Base-by-base conservation (phyloP, 805 yeast genomes). In the Candida awuae region DNA sequence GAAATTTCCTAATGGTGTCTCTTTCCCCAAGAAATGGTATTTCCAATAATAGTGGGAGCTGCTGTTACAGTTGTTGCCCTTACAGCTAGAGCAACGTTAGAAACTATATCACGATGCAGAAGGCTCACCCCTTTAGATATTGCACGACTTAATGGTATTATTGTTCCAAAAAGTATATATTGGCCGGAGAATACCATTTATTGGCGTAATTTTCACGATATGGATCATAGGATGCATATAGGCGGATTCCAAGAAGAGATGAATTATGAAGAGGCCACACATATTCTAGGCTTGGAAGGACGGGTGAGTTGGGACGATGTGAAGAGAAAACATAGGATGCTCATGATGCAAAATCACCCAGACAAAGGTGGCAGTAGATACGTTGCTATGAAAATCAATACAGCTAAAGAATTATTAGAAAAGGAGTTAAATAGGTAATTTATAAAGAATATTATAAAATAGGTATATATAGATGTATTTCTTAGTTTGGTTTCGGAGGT, bases 331-430 rank as follows among this genome's bases (percentile, higher is more conserved):
- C 94, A 86, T 56, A 70, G 94, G 53, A 65, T 64, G 44, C 70
- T 81, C 55, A 86, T 85, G 94, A 65, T 85, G 61, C 64, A 75
- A 10, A 85, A 85, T 58, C 95, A 85, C 56, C 95, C 95, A 1
- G 95, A 85, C 58, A 76, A 81, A 50, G 95, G 95, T 3, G 95
- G 95, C 2, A 80, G 88, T 33, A 77, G 85, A 15, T 82, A 71
- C 48, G 52, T 85, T 46, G 92, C 95, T 19, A 78, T 84, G 59
- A 86, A 85, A 63, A 81, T 86, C 35, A 85, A 86, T 53, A 84
- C 80, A 56, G 95, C 95, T 25, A 87, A 83, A 58, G 88, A 78
- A 38, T 66, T 84, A 32, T 68, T 85, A 50, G 92, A 84, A 50
- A 75, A 77, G 59, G 42, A 34, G 13, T 34, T 20, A 20, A 38